These are phyloP conservation scores for Fusarium sp. DNA, from an alignment of 2,329 filamentous ascomycete species.

Conservation along the genomic window DNA sequence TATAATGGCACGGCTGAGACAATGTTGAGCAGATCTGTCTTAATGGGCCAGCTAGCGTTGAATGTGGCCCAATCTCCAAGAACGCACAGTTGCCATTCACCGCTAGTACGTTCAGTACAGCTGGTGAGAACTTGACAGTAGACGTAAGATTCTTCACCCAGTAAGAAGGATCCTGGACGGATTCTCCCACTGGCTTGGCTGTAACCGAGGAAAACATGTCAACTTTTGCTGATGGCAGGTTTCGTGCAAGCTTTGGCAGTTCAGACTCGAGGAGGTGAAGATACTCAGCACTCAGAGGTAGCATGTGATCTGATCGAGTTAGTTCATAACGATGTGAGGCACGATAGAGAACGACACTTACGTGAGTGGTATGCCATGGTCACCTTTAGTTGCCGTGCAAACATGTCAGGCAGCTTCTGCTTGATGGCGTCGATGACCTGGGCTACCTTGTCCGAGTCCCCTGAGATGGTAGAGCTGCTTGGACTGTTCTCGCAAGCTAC, in stretches of 20 bases:
- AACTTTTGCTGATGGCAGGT: not conserved
- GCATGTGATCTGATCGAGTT: conserved; percentile 44
- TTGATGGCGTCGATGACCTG: conserved; percentile 7
- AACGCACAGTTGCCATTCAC: conserved; percentile 5
- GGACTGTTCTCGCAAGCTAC: conserved; percentile 27
- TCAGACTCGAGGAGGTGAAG: not conserved
- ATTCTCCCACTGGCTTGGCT: conserved; percentile 49
- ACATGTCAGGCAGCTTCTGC: not conserved
- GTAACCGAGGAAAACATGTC: conserved; percentile 52
- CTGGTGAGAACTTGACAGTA: conserved; percentile 51
- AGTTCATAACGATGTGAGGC: not conserved
- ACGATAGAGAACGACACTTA: not conserved
- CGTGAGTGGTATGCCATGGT: conserved; percentile 24
- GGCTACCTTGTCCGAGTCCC: not conserved
- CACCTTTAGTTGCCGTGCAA: conserved; percentile 1
- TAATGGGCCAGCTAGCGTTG: conserved; percentile 33
- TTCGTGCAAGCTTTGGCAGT: fast-evolving
- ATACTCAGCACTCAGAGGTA: not conserved
- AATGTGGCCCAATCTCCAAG: conserved; percentile 43
- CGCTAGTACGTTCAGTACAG: conserved; percentile 8
- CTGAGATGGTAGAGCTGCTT: conserved; percentile 8
- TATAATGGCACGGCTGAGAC: not conserved
- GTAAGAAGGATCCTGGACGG: conserved; percentile 50
- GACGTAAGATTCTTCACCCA: conserved; percentile 52
- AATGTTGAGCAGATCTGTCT: conserved; percentile 20